Evolutionary conservation across 768 basidiomycete genomes (phyloP), one percentile per base, ranked within the genome.

Genomic region (Suillus clintonianus): DNA sequence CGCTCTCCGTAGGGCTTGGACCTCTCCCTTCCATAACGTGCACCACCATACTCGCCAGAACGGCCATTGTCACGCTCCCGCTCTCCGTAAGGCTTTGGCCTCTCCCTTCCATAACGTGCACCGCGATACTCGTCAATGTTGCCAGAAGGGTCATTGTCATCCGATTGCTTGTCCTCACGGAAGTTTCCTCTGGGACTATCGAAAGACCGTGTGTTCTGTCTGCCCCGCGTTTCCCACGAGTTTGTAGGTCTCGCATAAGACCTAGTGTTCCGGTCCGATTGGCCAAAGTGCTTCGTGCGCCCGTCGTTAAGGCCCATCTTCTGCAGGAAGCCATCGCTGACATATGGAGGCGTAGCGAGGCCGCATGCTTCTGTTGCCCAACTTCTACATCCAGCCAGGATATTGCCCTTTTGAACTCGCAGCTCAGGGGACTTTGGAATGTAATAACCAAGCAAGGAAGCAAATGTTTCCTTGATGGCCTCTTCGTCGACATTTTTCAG

Each of bases 361-460:
- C 89, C 89, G 39, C 81, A 79, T 2, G 82, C 85, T 42, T 84
- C 81, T 1, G 77, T 77, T 0, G 87, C 74, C 91, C 92, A 94
- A 41, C 80, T 77, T 73, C 86, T 84, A 59, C 86, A 76, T 17
- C 88, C 89, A 43, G 84, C 76, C 11, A 90, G 64, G 60, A 91
- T 74, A 42, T 77, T 79, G 8, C 72, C 67, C 59, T 78, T 78
- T 47, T 76, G 71, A 3, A 81, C 68, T 34, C 86, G 79, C 54
- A 94, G 69, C 48, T 86, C 81, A 7, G 72, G 72, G 1, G 78
- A 61, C 65, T 85, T 84, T 48, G 82, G 74, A 41, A 86, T 68
- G 76, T 93, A 94, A 78, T 87, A 94, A 1, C 93, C 94, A 22
- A 94, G 75, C 60, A 89, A 73, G 15, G 88, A 86, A 24, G 85